Evolutionary conservation across 176 grass and related monocot species (phyloP).

Genomic region (Rhynchospora breviuscula): DNA sequence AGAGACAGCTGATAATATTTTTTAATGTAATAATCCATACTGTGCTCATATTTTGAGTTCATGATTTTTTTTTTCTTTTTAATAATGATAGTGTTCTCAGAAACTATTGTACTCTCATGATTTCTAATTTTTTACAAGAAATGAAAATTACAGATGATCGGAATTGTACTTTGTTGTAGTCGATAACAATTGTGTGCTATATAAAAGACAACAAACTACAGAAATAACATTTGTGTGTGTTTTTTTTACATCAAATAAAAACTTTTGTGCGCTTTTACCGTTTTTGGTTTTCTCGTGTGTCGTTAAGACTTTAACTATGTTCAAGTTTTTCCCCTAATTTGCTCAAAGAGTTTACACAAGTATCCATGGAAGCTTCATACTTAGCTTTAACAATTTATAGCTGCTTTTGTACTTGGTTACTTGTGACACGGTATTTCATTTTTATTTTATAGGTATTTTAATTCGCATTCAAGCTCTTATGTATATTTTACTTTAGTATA

Average conservation of each 20-base stretch:
- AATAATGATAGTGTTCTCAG: neutral
- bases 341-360: neutral
- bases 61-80: neutral
- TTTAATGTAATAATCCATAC: constrained; percentile 15
- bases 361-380: neutral
- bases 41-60: neutral
- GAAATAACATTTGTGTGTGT: no score
- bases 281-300: neutral
- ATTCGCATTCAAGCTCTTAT: no score
- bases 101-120: neutral
- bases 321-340: neutral
- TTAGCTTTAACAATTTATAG: neutral
- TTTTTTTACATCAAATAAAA: no score
- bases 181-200: neutral
- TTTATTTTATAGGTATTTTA: no score
- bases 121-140: neutral
- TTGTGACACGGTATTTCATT: neutral
- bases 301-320: neutral
- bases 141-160: neutral
- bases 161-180: neutral
- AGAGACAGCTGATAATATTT: neutral
- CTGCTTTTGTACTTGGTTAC: neutral
- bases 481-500: no score
- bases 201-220: neutral
- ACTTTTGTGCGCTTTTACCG: no score